phyloP scores from a whole-genome alignment of 257 asterid species.

The Scutellaria galericulata region DNA sequence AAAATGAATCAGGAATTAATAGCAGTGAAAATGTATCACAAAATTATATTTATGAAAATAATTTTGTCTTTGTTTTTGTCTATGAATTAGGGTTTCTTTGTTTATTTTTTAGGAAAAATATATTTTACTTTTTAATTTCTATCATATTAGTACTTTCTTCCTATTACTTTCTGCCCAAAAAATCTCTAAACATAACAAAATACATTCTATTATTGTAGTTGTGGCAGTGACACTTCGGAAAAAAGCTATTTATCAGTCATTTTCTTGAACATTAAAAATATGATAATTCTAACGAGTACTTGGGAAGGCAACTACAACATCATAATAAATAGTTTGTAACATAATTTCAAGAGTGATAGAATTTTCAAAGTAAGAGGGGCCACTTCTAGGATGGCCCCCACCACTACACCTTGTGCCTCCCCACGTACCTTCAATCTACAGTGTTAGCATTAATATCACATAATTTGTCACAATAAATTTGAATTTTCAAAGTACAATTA shows the following conservation, averaged over 20 bases:
- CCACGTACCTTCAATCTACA: slow-evolving; percentile 12
- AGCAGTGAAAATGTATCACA: too few relatives aligned
- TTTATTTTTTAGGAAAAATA: too few relatives aligned
- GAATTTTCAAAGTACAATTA: not conserved
- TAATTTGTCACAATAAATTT: not conserved
- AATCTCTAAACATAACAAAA: too few relatives aligned
- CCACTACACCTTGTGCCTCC: slow-evolving; percentile 20
- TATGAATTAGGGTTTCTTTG: too few relatives aligned
- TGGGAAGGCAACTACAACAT: slow-evolving; percentile 33
- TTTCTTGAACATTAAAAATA: slow-evolving; percentile 8
- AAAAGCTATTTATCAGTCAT: not conserved
- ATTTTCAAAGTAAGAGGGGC: slow-evolving; percentile 30
- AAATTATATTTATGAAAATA: too few relatives aligned
- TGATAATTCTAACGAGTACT: slow-evolving; percentile 13
- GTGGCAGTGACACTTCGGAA: not conserved
- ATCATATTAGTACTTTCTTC: too few relatives aligned
- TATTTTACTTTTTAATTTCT: too few relatives aligned
- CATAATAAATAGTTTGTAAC: slow-evolving; percentile 12
- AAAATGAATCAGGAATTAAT: too few relatives aligned
- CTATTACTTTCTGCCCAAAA: too few relatives aligned
- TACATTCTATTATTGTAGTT: too few relatives aligned
- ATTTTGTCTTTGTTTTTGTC: too few relatives aligned
- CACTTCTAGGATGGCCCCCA: slow-evolving; percentile 13
- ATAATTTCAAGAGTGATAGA: slow-evolving; percentile 13
- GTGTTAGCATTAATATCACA: not conserved